phyloP scores from a whole-genome alignment of 2,329 filamentous ascomycete genomes.

The Elsinoe fawcettii region DNA sequence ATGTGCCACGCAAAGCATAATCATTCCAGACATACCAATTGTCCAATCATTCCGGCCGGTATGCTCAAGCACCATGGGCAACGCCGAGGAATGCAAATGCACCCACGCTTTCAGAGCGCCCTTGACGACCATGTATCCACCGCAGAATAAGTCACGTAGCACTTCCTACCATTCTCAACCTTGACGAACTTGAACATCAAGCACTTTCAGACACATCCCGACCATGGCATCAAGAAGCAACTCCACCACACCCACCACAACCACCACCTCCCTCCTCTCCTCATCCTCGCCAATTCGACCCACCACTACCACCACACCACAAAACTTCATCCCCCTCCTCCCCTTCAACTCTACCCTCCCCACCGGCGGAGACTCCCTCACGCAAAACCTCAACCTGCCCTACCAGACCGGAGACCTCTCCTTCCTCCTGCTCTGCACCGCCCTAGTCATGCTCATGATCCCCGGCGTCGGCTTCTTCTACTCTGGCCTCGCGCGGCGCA shows the following conservation, averaged over 20 bases:
- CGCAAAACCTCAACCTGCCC: constrained; percentile 71
- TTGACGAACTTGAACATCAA: background rate
- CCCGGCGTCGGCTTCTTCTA: constrained; percentile 71
- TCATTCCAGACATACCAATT: background rate
- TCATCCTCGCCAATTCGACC: background rate
- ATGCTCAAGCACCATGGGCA: background rate
- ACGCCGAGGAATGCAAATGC: background rate
- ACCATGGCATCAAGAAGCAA: background rate
- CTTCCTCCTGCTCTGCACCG: constrained; percentile 69
- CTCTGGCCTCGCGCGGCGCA: constrained; percentile 56
- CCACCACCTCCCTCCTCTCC: background rate
- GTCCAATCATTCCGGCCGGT: background rate
- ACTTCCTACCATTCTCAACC: background rate
- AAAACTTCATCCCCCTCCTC: constrained; percentile 30
- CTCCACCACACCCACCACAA: background rate
- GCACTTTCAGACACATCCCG: no score
- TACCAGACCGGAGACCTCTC: constrained; percentile 77
- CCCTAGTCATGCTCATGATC: constrained; percentile 84
- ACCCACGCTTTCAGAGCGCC: background rate
- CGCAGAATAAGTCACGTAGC: background rate
- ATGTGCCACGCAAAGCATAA: no score
- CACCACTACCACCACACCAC: background rate
- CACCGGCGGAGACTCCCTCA: constrained; percentile 59
- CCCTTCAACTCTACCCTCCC: constrained; percentile 58
- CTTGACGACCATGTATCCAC: background rate